Evolutionary conservation across 345 rosid species (phyloP).

Genomic region (Limnanthes douglasii): DNA sequence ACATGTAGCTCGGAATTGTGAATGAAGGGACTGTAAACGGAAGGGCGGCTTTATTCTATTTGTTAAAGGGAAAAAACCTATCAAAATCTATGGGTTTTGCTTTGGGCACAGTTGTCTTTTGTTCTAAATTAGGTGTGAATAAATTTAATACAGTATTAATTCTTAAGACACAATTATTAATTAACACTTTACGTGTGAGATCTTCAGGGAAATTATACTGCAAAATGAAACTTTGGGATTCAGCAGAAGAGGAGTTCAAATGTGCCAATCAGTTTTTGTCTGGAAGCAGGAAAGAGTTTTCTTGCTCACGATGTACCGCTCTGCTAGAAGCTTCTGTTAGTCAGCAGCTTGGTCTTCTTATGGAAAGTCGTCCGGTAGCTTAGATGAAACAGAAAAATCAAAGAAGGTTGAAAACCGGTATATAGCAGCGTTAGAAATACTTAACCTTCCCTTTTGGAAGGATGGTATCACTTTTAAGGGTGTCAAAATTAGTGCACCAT

Average conservation of each 20-base stretch:
- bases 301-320: conserved; percentile 54
- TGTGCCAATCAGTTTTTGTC: conserved; percentile 37
- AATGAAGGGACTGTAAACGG: conserved; percentile 77
- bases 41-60: conserved; percentile 44
- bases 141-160: conserved; percentile 1
- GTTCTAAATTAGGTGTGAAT: conserved; percentile 54
- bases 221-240: conserved; percentile 40
- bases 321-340: conserved; percentile 44
- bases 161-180: conserved; percentile 6
- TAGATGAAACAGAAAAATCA: conserved; percentile 18
- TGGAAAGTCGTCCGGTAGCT: conserved; percentile 17
- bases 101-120: conserved; percentile 50
- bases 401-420: conserved; percentile 45
- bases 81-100: conserved; percentile 38
- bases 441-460: conserved; percentile 47
- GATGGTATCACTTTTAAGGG: conserved; percentile 16
- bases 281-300: conserved; percentile 13
- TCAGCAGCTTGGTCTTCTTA: conserved; percentile 63
- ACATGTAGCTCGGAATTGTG: conserved; percentile 49
- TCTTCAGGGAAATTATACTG: conserved; percentile 51
- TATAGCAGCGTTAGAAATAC: conserved; percentile 40
- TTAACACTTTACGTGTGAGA: conserved; percentile 5
- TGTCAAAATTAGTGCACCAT: conserved; percentile 6
- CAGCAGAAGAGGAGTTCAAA: conserved; percentile 54
- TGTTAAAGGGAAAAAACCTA: conserved; percentile 74